Evolutionary conservation across 805 yeast species (phyloP), one percentile per base, ranked within the genome.

Genomic region (Suhomyces tanzawaensis): DNA sequence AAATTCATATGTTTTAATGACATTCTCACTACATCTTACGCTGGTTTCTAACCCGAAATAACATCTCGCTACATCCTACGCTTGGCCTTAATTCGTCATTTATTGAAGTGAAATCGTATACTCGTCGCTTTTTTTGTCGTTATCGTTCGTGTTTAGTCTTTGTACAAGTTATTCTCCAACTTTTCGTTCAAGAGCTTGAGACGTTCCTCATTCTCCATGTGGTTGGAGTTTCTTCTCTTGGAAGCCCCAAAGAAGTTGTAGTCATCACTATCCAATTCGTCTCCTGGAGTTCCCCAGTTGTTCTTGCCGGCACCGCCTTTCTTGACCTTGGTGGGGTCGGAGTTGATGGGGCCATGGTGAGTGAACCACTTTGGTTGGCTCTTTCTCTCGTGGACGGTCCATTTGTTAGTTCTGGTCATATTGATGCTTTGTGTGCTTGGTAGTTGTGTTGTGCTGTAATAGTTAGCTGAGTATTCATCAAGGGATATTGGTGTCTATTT

Each of bases 221-320:
- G 74, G 42, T 69, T 68, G 19, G 71, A 64, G 49, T 69, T 69
- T 38, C 73, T 50, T 47, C 72, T 62, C 7, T 47, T 47, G 3
- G 64, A 51, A 30, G 46, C 39, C 4, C 60, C 58, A 26, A 44
- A 41, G 33, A 45, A 40, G 18, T 37, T 42, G 37, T 19, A 44
- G 31, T 82, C 85, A 14, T 72, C 64, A 37, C 75, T 77, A 42
- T 76, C 72, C 44, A 85, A 58, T 52, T 87, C 95, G 50, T 85
- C 95, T 21, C 89, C 91, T 7, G 79, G 74, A 42, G 71, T 66
- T 30, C 97, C 97, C 95, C 96, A 87, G 55, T 88, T 88, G 48
- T 81, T 82, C 51, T 79, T 81, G 32, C 97, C 97, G 23, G 82
- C 83, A 34, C 97, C 97, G 41, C 74, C 74, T 58, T 85, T 87